Base-by-base conservation (phyloP, 768 basidiomycete species). In the Nidularia pulvinata region DNA sequence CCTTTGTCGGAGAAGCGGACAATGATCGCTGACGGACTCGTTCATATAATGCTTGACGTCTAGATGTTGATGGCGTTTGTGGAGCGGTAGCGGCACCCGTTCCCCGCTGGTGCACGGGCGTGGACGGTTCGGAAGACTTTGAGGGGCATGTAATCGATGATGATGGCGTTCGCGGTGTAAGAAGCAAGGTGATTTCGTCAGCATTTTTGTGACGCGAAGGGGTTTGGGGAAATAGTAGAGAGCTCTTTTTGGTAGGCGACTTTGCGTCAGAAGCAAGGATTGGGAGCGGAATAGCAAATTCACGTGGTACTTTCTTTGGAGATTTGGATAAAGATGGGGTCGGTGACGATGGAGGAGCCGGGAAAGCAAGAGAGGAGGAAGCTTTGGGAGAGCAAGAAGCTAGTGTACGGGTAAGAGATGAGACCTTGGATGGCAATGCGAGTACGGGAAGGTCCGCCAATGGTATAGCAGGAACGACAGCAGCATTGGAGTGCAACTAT, bases 21-120 rank as follows among this genome's bases (percentile, higher is more conserved):
- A 91, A 65, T 4, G 90, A 92, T 52, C 82, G 80, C 61, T 88
- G 86, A 14, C 87, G 86, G 46, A 93, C 73, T 39, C 91, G 88
- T 58, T 93, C 91, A 59, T 90, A 91, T 1, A 94, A 73, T 6
- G 92, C 92, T 61, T 86, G 84, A 45, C 91, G 80, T 44, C 91
- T 81, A 35, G 91, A 88, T 35, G 85, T 85, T 13, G 82, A 82
- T 1, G 91, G 90, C 5, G 89, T 92, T 57, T 82, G 69, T 4
- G 86, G 81, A 30, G 80, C 78, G 1, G 88, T 87, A 44, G 70
- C 58, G 1, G 84, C 82, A 48, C 74, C 66, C 33, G 75, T 47
- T 11, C 84, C 86, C 50, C 76, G 75, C 64, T 88, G 88, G 57
- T 81, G 86, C 39, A 77, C 75, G 16, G 89, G 89, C 0, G 90